Evolutionary conservation across 805 yeast genomes (phyloP).

Genomic region (Pichia scutulata): DNA sequence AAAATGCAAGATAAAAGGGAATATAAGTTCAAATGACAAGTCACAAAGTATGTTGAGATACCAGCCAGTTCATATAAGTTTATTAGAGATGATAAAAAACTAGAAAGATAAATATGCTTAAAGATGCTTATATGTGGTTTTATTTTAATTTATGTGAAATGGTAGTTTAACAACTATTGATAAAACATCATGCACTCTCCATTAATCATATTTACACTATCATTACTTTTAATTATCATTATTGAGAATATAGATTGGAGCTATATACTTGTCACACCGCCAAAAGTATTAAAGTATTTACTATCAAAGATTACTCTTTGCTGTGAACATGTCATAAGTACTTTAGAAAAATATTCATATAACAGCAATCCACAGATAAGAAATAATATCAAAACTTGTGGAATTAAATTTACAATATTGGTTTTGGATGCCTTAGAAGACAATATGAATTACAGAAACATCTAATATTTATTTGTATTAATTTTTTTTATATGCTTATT

Average conservation of each 20-base stretch:
- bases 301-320: too few relatives aligned
- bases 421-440: not conserved
- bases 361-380: not conserved
- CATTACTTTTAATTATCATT: too few relatives aligned
- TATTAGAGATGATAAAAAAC: too few relatives aligned
- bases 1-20: too few relatives aligned
- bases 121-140: too few relatives aligned
- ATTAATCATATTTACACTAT: not conserved
- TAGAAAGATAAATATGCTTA: not conserved
- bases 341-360: too few relatives aligned
- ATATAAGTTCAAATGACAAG: not conserved
- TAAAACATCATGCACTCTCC: not conserved
- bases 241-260: not conserved
- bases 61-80: not conserved
- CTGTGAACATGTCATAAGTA: not conserved
- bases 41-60: not conserved
- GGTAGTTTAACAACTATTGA: too few relatives aligned
- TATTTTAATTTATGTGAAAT: too few relatives aligned
- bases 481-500: slow-evolving; percentile 6
- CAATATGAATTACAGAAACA: not conserved
- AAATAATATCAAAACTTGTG: not conserved
- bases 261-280: too few relatives aligned
- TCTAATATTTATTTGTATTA: slow-evolving; percentile 9
- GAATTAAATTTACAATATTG: not conserved
- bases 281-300: too few relatives aligned